These are phyloP conservation scores for Trichocladium antarcticum DNA, from an alignment of 495 filamentous ascomycete species.

Conservation along the genomic window DNA sequence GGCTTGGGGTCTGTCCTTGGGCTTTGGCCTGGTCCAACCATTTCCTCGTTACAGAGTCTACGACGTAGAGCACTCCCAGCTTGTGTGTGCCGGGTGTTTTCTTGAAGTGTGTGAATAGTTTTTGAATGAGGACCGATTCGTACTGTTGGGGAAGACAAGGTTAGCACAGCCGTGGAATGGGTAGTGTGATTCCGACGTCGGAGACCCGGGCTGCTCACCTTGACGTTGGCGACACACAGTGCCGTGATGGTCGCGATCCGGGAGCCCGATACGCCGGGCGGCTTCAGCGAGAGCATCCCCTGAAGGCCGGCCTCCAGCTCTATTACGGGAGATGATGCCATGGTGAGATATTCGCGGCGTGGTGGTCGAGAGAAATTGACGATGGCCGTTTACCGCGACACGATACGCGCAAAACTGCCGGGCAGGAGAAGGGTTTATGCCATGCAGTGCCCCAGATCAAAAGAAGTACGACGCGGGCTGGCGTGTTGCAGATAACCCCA, in stretches of 20 bases:
- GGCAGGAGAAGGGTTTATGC: slow-evolving; percentile 13
- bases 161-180: slow-evolving; percentile 22
- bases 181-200: not conserved
- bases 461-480: slow-evolving; percentile 16
- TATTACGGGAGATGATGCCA: slow-evolving; percentile 68
- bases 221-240: slow-evolving; percentile 78
- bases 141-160: slow-evolving; percentile 46
- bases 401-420: slow-evolving; percentile 9
- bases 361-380: slow-evolving; percentile 3
- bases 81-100: slow-evolving; percentile 92
- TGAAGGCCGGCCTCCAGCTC: slow-evolving; percentile 85
- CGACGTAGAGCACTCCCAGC: slow-evolving; percentile 96
- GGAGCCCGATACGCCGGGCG: slow-evolving; percentile 84
- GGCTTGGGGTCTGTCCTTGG: slow-evolving; percentile 62
- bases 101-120: slow-evolving; percentile 94
- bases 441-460: slow-evolving; percentile 23
- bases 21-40: slow-evolving; percentile 93
- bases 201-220: slow-evolving; percentile 52
- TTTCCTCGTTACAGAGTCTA: slow-evolving; percentile 98
- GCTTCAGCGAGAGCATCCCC: slow-evolving; percentile 80
- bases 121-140: slow-evolving; percentile 90
- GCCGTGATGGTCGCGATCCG: slow-evolving; percentile 78
- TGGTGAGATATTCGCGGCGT: slow-evolving; percentile 28
- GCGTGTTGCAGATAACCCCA: slow-evolving; percentile 3
- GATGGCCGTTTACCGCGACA: slow-evolving; percentile 11